Conservation (phyloP, 805 yeast genomes). For the Pichia kluyveri region DNA sequence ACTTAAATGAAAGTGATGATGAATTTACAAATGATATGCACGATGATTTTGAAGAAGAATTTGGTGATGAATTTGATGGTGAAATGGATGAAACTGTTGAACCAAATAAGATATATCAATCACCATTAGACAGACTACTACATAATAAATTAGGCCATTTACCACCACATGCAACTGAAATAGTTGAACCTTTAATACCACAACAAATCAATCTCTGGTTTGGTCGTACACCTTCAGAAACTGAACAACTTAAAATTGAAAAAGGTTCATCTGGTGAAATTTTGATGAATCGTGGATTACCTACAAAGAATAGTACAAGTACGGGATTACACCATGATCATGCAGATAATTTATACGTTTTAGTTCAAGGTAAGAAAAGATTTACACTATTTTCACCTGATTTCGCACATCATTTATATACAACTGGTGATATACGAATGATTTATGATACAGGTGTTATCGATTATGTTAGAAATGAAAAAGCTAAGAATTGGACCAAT, state of each 20-base stretch:
- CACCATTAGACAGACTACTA: conserved; percentile 41
- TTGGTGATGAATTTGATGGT: conserved; percentile 12
- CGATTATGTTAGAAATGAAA: conserved; percentile 45
- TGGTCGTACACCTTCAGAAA: conserved; percentile 29
- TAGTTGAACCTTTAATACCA: conserved; percentile 32
- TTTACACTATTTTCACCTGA: conserved; percentile 60
- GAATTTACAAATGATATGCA: conserved; percentile 4
- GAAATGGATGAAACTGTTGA: conserved; percentile 25
- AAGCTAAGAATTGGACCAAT: conserved; percentile 56
- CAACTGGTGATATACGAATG: conserved; percentile 52
- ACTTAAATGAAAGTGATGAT: conserved; percentile 13
- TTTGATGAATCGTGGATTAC: conserved; percentile 39
- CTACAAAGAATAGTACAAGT: conserved; percentile 42
- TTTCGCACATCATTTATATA: conserved; percentile 49
- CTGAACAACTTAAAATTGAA: conserved; percentile 12
- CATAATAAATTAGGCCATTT: conserved; percentile 24
- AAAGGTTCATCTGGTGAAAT: conserved; percentile 13
- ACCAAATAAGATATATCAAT: conserved; percentile 31
- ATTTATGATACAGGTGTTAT: conserved; percentile 57
- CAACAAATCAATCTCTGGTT: conserved; percentile 75
- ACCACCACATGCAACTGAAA: conserved; percentile 22
- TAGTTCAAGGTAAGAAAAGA: conserved; percentile 51
- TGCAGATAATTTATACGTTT: conserved; percentile 64
- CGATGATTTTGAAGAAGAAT: conserved; percentile 34
- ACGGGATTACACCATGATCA: conserved; percentile 78